Conservation (phyloP, 1,284 basidiomycete genomes). For the Nidula niveotomentosa region DNA sequence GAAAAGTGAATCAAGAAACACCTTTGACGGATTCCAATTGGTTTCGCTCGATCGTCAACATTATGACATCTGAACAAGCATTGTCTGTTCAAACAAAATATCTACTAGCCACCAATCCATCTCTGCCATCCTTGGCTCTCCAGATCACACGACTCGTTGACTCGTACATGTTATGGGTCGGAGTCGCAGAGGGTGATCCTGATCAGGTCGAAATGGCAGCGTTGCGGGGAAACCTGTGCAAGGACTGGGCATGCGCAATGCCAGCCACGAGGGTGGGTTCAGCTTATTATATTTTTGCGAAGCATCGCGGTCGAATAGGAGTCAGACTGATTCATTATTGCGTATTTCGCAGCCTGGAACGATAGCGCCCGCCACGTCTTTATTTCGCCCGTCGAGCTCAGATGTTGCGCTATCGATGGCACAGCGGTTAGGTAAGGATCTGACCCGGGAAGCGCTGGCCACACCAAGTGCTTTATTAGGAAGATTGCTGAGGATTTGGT, state of each 20-base stretch:
- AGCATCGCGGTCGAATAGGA: background rate
- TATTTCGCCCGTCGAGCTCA: conserved; percentile 64
- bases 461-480: conserved; percentile 4
- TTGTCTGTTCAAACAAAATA: conserved; percentile 43
- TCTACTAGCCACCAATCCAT: conserved; percentile 42
- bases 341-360: conserved; percentile 28
- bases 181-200: conserved; percentile 48
- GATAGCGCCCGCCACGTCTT: conserved; percentile 55
- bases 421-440: conserved; percentile 69
- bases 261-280: conserved; percentile 41
- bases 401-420: conserved; percentile 75
- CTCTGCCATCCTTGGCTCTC: conserved; percentile 61
- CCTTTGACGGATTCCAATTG: too few relatives aligned
- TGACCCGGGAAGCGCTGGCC: background rate
- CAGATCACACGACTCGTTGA: conserved; percentile 70
- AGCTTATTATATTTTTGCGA: conserved; percentile 9
- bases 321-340: background rate
- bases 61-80: background rate
- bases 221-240: conserved; percentile 55
- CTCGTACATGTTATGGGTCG: conserved; percentile 85
- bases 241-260: conserved; percentile 88
- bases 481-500: conserved; percentile 3
- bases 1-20: too few relatives aligned
- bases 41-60: background rate
- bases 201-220: conserved; percentile 51